Percentiles rank a stretch among this genome's conserved stretches.
Conservation (phyloP, 257 asterid genomes). For the Linderniella brevidens region DNA sequence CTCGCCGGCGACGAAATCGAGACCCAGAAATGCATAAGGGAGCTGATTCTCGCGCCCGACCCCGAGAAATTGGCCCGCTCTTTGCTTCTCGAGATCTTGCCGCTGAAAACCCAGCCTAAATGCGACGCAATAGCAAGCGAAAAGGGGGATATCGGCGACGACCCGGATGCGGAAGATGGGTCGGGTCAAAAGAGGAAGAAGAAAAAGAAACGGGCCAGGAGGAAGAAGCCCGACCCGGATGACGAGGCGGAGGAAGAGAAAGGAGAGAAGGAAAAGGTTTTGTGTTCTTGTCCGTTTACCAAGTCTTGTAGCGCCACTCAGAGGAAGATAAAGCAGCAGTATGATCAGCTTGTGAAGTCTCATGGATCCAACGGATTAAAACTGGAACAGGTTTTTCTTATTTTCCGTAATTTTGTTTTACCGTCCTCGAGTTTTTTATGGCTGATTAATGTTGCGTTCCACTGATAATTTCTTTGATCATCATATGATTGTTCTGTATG, state of each 20-base stretch:
- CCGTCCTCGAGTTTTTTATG: background rate
- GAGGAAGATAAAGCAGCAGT: conserved; percentile 62
- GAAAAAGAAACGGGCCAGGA: conserved; percentile 56
- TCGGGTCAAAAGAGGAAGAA: conserved; percentile 33
- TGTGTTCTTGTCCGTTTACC: conserved; percentile 53
- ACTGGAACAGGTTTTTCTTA: conserved; percentile 39
- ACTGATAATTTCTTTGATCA: too few species aligned
- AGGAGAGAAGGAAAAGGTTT: conserved; percentile 35
- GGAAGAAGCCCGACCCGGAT: conserved; percentile 37
- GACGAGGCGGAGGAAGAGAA: conserved; percentile 15
- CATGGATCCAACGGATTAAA: conserved; percentile 59
- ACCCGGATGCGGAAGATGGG: conserved; percentile 20
- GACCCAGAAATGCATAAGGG: conserved; percentile 12
- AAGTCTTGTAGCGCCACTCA: conserved; percentile 59
- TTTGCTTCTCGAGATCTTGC: conserved; percentile 45
- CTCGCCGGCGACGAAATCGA: conserved; percentile 11
- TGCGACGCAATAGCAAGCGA: conserved; percentile 27
- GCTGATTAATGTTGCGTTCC: too few species aligned
- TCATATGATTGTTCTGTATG: too few species aligned
- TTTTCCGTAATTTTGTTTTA: conserved; percentile 3
- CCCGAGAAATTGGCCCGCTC: conserved; percentile 22
- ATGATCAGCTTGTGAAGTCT: conserved; percentile 67
- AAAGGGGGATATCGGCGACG: conserved; percentile 15
- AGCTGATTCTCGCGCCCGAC: conserved; percentile 18
- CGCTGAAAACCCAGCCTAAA: conserved; percentile 27